Evolutionary conservation across 768 basidiomycete genomes (phyloP).

Genomic region (Leucogyrophana mollusca): DNA sequence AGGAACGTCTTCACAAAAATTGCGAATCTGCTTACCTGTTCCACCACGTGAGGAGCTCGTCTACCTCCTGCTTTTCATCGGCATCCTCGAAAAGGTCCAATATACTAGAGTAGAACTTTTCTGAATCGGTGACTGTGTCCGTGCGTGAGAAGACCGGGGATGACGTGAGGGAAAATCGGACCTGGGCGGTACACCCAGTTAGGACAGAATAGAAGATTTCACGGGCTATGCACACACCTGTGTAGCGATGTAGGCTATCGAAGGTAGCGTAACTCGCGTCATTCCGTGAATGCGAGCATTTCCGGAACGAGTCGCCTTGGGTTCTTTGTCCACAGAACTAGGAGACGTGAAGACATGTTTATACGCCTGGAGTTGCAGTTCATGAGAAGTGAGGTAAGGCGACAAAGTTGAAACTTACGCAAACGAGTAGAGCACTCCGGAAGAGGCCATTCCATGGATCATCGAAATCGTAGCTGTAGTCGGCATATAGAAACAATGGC

Average conservation of each 20-base stretch:
- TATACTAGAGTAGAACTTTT: constrained; percentile 16
- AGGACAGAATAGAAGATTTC: constrained; percentile 4
- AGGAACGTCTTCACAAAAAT: no score
- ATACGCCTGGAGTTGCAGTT: constrained; percentile 13
- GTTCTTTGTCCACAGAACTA: constrained; percentile 23
- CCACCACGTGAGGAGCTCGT: constrained; percentile 8
- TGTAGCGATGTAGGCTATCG: constrained; percentile 18
- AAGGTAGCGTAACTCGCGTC: constrained; percentile 9
- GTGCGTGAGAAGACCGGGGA: constrained; percentile 16
- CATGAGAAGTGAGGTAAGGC: not conserved
- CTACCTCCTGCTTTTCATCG: constrained; percentile 16
- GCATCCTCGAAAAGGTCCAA: constrained; percentile 15
- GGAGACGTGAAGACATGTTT: constrained; percentile 28
- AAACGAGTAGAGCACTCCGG: not conserved
- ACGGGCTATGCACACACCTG: constrained; percentile 6
- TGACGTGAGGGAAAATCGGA: constrained; percentile 14
- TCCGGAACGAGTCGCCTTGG: constrained; percentile 19
- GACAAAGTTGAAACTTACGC: not conserved
- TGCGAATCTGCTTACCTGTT: constrained; percentile 9
- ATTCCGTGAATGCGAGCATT: constrained; percentile 16
- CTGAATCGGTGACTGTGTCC: constrained; percentile 18
- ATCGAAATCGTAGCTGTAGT: constrained; percentile 10
- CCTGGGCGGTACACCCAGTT: no score
- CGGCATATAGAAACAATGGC: constrained; percentile 14
- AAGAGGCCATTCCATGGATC: constrained; percentile 19